Conservation (phyloP, 2,329 filamentous ascomycete species). For the Epichloe brachyelytri region DNA sequence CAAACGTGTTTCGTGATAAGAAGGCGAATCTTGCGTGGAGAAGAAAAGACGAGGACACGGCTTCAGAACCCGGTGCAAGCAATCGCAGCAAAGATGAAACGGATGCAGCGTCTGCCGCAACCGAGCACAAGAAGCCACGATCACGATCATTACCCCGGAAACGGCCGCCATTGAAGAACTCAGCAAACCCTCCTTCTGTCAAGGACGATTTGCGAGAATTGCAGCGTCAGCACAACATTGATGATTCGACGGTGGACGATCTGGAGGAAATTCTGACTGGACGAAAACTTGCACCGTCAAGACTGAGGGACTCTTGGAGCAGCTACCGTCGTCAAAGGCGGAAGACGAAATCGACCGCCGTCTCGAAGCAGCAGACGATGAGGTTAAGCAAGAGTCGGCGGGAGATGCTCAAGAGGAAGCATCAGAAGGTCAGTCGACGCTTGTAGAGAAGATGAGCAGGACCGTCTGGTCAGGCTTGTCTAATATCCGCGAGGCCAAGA, state of each 20-base stretch:
- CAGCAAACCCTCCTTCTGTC: constrained; percentile 39
- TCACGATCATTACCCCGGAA: constrained; percentile 29
- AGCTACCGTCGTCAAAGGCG: constrained; percentile 13
- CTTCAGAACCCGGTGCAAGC: constrained; percentile 18
- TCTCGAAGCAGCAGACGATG: constrained; percentile 1
- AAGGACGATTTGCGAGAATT: constrained; percentile 43
- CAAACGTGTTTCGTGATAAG: constrained; percentile 12
- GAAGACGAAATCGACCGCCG: constrained; percentile 11
- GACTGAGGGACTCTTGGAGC: constrained; percentile 14
- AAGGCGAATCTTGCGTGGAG: constrained; percentile 14
- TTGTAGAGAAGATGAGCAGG: constrained; percentile 38
- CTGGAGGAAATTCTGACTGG: constrained; percentile 36
- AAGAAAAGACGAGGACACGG: constrained; percentile 16
- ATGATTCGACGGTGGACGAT: constrained; percentile 48
- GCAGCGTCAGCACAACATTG: constrained; percentile 38
- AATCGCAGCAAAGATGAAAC: constrained; percentile 13
- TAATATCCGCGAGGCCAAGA: constrained; percentile 40
- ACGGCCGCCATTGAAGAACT: constrained; percentile 37
- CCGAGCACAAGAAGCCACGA: constrained; percentile 15
- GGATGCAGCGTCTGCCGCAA: constrained; percentile 12
- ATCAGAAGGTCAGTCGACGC: constrained; percentile 28
- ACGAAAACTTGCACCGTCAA: constrained; percentile 18
- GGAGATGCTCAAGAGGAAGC: constrained; percentile 9
- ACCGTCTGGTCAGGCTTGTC: constrained; percentile 36
- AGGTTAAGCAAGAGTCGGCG: constrained; percentile 1